phyloP scores from a whole-genome alignment of 2,329 filamentous ascomycete species.

The Chaetoscypha palmicola region DNA sequence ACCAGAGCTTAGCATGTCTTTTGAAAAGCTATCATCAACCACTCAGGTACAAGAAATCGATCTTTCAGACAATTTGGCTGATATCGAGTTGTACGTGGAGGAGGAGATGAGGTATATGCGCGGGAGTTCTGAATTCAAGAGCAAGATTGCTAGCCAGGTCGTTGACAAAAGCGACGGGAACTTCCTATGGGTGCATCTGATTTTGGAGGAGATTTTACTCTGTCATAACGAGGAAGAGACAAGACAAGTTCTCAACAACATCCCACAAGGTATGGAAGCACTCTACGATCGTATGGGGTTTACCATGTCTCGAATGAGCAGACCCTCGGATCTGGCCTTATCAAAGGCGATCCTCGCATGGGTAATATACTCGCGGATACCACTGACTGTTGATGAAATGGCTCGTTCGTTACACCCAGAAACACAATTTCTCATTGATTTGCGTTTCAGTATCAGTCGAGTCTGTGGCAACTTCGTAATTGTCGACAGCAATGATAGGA shows the following conservation, averaged over 20 bases:
- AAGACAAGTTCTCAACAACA: constrained; percentile 21
- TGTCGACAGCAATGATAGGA: constrained; percentile 26
- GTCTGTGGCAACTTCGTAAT: constrained; percentile 31
- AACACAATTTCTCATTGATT: constrained; percentile 20
- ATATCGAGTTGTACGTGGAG: constrained; percentile 3
- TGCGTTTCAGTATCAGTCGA: constrained; percentile 24
- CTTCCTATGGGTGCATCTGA: constrained; percentile 32
- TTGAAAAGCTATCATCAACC: neutral
- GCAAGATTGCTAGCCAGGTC: constrained; percentile 21
- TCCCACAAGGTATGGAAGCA: constrained; percentile 30
- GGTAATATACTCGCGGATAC: constrained; percentile 3
- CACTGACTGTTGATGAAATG: constrained; percentile 6
- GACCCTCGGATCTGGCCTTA: constrained; percentile 8
- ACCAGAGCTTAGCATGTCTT: neutral
- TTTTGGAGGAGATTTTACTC: constrained; percentile 26
- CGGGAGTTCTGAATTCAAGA: constrained; percentile 3
- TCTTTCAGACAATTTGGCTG: neutral
- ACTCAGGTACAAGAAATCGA: neutral
- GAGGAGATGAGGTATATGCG: constrained; percentile 6
- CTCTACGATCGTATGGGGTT: constrained; percentile 32
- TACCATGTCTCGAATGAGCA: constrained; percentile 13
- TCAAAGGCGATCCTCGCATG: constrained; percentile 7
- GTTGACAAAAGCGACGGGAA: constrained; percentile 27
- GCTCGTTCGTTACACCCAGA: constrained; percentile 1
- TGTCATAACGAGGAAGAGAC: constrained; percentile 25